Evolutionary conservation across 164 flowering plant genomes (phyloP).

Genomic region (Paratinospora sagittata): DNA sequence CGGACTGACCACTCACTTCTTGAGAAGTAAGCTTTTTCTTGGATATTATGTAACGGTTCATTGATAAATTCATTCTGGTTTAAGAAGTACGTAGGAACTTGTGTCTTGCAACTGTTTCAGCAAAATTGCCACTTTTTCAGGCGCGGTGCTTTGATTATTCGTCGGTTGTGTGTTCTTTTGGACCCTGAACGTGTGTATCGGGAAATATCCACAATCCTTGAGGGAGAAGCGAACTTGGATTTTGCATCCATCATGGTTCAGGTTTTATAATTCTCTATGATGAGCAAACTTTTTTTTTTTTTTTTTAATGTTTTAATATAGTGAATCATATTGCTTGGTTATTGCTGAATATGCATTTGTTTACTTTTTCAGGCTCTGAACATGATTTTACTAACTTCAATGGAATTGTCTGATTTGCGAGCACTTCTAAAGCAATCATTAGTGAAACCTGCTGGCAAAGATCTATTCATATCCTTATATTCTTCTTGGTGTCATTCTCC

Average conservation of each 20-base stretch:
- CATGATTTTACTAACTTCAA: conserved; percentile 83
- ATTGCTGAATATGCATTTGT: conserved; percentile 4
- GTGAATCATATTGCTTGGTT: background rate
- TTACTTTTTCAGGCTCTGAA: conserved; percentile 74
- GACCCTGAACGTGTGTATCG: conserved; percentile 86
- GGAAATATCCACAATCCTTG: conserved; percentile 74
- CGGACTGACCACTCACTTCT: conserved; percentile 66
- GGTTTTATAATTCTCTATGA: conserved; percentile 35
- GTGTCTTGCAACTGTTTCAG: conserved; percentile 3
- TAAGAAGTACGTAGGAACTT: background rate
- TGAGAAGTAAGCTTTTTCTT: conserved; percentile 63
- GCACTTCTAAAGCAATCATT: conserved; percentile 72
- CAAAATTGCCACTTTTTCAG: conserved; percentile 30
- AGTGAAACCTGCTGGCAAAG: conserved; percentile 63
- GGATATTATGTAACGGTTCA: background rate
- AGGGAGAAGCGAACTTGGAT: conserved; percentile 77
- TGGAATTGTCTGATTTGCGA: conserved; percentile 76
- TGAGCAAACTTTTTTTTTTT: background rate
- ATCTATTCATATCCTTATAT: conserved; percentile 76
- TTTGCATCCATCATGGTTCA: conserved; percentile 96
- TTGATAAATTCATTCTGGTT: background rate
- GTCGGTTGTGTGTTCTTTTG: conserved; percentile 89
- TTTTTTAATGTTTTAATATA: background rate
- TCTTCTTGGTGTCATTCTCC: conserved; percentile 98
- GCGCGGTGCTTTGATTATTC: conserved; percentile 93